Base-by-base conservation (phyloP, 83 land plant species). In the Thuja plicata region DNA sequence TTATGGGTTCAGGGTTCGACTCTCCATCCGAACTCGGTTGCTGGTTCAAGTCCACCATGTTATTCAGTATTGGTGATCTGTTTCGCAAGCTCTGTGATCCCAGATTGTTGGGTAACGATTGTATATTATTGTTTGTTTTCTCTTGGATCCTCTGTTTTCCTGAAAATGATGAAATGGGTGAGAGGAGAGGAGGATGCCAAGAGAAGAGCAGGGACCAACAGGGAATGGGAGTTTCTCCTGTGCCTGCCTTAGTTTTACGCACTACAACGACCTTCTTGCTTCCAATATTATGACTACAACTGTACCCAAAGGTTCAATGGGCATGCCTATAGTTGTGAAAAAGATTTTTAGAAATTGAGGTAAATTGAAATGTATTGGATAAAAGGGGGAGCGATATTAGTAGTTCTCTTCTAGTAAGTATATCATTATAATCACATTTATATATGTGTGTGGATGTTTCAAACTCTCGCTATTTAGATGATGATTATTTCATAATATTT, bases 1-100 rank as follows among this genome's bases (percentile, higher is more conserved):
- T 34, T 30, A 40, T 24, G 32, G 35, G 82, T 66, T 60, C 70
- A 8, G 76, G 45, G 70, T 60, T 60, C 87, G 41, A 87, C 32
- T 87, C 87, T 87, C 30, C 76, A 32, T 30, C 78, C 78, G 78
- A 34, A 74, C 16, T 74, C 13, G 87, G 76, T 27, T 40, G 46
- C 82, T 60, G 13, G 87, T 60, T 57, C 70, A 87, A 37, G 76
- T 60, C 87, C 41, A 87, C 87, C 70, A 87, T 34, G 81, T 38
- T 87, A 76, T 57, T 86, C 21, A 45, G 87, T 35, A 50, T 52
- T 8, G 45, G 46, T 41, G 83, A 41, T 80, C 0, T 79, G 55
- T 80, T 66, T 66, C 8, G 10, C 71, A 66, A 66, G 83, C 83
- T 80, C 11, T 80, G 41, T 43, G 48, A 21, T 27, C 54, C 40